Evolutionary conservation across 106 monocot genomes (phyloP).

Genomic region (Gastrodia elata): DNA sequence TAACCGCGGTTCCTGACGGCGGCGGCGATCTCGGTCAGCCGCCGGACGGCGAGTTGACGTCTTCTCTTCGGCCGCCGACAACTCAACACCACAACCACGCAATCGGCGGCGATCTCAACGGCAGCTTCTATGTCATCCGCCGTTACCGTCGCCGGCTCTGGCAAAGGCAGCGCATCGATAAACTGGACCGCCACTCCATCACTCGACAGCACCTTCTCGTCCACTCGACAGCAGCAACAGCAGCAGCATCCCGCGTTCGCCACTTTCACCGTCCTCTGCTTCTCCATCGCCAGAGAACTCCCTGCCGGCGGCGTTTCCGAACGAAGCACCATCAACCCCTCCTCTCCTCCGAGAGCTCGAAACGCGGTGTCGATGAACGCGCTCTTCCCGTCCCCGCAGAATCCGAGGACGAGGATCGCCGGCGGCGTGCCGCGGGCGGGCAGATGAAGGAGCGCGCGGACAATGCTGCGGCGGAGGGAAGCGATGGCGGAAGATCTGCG

Average conservation of each 20-base stretch:
- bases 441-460: conserved; percentile 13
- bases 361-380: conserved; percentile 67
- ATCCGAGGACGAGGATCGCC: conserved; percentile 42
- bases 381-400: conserved; percentile 67
- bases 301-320: conserved; percentile 43
- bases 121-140: conserved; percentile 31
- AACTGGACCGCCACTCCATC: conserved; percentile 34
- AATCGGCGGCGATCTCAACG: conserved; percentile 22
- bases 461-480: conserved; percentile 44
- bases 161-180: conserved; percentile 41
- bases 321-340: conserved; percentile 52
- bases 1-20: conserved; percentile 42
- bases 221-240: conserved; percentile 13
- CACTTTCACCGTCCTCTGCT: conserved; percentile 9
- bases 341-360: conserved; percentile 55
- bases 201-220: conserved; percentile 15
- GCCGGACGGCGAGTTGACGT: conserved; percentile 18
- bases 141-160: conserved; percentile 24
- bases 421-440: conserved; percentile 15
- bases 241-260: conserved; percentile 11
- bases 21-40: conserved; percentile 35
- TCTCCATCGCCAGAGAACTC: conserved; percentile 6
- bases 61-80: conserved; percentile 25
- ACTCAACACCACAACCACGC: conserved; percentile 47
- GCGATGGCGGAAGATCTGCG: conserved; percentile 20